These are phyloP conservation scores for Pelargonium myrrhifolium DNA, from an alignment of 441 rosid genomes.

Conservation along the genomic window DNA sequence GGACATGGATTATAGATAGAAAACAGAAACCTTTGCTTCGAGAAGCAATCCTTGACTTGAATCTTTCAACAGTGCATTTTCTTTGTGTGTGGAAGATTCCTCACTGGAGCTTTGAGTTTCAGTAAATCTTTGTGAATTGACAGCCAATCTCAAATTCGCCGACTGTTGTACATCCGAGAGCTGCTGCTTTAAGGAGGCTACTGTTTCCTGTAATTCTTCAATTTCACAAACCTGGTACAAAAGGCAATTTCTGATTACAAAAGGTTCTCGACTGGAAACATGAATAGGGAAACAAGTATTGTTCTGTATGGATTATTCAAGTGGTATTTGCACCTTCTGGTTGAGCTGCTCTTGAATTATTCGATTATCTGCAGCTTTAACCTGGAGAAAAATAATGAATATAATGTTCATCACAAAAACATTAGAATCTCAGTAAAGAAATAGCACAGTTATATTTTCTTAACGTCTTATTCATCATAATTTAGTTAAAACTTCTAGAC, in stretches of 20 bases:
- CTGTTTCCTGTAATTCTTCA: conserved; percentile 64
- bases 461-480: no score
- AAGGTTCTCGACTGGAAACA: conserved; percentile 9
- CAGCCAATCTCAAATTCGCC: conserved; percentile 29
- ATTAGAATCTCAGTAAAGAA: background rate
- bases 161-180: conserved; percentile 57
- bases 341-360: conserved; percentile 87
- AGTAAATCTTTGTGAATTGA: conserved; percentile 33
- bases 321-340: conserved; percentile 52
- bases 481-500: no score
- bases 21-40: conserved; percentile 46
- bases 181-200: conserved; percentile 69
- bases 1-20: background rate
- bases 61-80: conserved; percentile 27
- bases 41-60: conserved; percentile 30
- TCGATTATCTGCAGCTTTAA: conserved; percentile 87
- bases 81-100: conserved; percentile 30
- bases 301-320: background rate
- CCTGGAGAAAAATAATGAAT: conserved; percentile 37
- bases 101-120: conserved; percentile 31
- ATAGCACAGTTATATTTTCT: background rate
- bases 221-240: conserved; percentile 61
- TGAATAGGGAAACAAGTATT: background rate
- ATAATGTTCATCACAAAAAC: conserved; percentile 14
- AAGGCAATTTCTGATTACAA: conserved; percentile 22